phyloP scores from a whole-genome alignment of 345 rosid species.

The Arabidopsis thaliana region TAIR10.1 NC_003074.8:3823501-3824000 shows the following conservation, averaged over 20 bases:
- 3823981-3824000: conserved; percentile 15
- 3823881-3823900: conserved; percentile 86
- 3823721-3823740: conserved; percentile 85
- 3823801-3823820: conserved; percentile 58
- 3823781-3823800: conserved; percentile 9
- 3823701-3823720: conserved; percentile 84
- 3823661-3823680: conserved; percentile 88
- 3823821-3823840: conserved; percentile 93
- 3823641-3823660: conserved; percentile 90
- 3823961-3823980: conserved; percentile 20
- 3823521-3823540: conserved; percentile 98
- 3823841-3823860: conserved; percentile 80
- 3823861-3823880: conserved; percentile 90
- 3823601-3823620: conserved; percentile 59
- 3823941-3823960: too few relatives aligned
- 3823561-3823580: conserved; percentile 57
- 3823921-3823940: not conserved
- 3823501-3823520: conserved; percentile 90
- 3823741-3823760: conserved; percentile 15
- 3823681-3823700: conserved; percentile 74
- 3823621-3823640: conserved; percentile 58
- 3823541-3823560: conserved; percentile 77
- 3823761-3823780: not conserved
- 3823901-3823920: conserved; percentile 26
- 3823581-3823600: conserved; percentile 56